Conservation (phyloP, 2,329 filamentous ascomycete species). For the Calonectria hawksworthii region DNA sequence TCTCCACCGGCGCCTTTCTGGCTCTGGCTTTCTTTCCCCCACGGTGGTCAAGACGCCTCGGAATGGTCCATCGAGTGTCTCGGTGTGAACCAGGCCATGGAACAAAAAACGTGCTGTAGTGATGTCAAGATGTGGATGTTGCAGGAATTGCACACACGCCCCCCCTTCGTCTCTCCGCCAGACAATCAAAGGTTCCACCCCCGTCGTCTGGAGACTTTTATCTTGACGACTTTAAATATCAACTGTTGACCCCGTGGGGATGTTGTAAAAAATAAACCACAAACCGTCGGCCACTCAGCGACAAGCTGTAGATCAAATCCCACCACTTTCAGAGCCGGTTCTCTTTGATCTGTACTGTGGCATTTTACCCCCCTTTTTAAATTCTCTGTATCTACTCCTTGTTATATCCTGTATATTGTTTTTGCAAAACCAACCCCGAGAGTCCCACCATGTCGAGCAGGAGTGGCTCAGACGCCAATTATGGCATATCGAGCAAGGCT, state of each 20-base stretch:
- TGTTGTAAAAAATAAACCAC: not conserved
- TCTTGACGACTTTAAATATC: constrained; percentile 28
- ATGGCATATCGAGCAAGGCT: constrained; percentile 52
- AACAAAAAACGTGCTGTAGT: constrained; percentile 19
- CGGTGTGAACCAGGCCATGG: constrained; percentile 23
- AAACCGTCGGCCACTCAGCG: not conserved
- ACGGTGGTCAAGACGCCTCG: not conserved
- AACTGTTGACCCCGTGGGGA: constrained; percentile 13
- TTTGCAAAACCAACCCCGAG: not conserved
- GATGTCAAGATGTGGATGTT: constrained; percentile 40
- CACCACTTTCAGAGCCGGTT: not conserved
- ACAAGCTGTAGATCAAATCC: not conserved
- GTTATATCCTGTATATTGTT: not conserved
- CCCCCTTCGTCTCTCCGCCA: not conserved
- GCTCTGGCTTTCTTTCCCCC: not conserved
- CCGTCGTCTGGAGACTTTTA: not conserved
- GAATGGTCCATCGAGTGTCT: constrained; percentile 25
- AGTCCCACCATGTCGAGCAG: constrained; percentile 47
- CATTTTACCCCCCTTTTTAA: too few relatives aligned
- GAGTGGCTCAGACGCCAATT: constrained; percentile 52
- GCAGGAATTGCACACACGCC: not conserved
- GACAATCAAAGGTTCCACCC: not conserved
- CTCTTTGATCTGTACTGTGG: not conserved
- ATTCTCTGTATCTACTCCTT: not conserved
- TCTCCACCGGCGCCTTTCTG: not conserved